Evolutionary conservation across 1,284 basidiomycete genomes (phyloP).

Genomic region (Ceratobasidium papillatum): DNA sequence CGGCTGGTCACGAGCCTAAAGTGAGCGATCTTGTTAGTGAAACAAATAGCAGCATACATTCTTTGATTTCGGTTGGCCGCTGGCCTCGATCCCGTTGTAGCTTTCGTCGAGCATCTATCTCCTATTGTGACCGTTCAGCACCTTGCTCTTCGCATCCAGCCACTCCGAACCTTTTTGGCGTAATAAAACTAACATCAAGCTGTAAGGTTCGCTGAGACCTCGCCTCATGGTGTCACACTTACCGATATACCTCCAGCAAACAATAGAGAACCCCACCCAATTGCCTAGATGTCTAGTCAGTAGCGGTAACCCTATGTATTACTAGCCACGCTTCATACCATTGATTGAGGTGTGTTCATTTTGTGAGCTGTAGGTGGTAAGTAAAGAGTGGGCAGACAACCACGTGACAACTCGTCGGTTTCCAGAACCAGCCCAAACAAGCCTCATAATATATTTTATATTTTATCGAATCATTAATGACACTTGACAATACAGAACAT

Average conservation of each 20-base stretch:
- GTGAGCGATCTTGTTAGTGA: background rate
- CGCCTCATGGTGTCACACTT: background rate
- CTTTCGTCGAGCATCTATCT: constrained; percentile 33
- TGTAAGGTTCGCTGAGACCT: background rate
- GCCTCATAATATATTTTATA: background rate
- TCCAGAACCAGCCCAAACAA: background rate
- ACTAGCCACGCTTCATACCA: background rate
- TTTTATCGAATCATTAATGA: background rate
- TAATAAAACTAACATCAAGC: constrained; percentile 12
- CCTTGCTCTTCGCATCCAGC: background rate
- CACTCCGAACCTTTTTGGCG: constrained; percentile 13
- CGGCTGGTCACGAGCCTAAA: background rate
- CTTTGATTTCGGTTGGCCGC: constrained; percentile 30
- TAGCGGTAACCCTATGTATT: background rate
- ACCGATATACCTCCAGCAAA: constrained; percentile 35
- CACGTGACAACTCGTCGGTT: background rate
- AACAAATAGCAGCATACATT: constrained; percentile 6
- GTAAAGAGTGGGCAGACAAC: background rate
- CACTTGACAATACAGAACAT: background rate
- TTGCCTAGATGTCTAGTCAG: background rate
- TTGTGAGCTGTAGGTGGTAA: background rate
- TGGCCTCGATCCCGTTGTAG: background rate
- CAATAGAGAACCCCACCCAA: constrained; percentile 17
- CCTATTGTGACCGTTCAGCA: background rate
- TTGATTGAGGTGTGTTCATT: constrained; percentile 36